A percentile compares a stretch with the other conserved stretches of the same genome.
Conservation (phyloP, 257 asterid genomes). For the Solanum appendiculatum region DNA sequence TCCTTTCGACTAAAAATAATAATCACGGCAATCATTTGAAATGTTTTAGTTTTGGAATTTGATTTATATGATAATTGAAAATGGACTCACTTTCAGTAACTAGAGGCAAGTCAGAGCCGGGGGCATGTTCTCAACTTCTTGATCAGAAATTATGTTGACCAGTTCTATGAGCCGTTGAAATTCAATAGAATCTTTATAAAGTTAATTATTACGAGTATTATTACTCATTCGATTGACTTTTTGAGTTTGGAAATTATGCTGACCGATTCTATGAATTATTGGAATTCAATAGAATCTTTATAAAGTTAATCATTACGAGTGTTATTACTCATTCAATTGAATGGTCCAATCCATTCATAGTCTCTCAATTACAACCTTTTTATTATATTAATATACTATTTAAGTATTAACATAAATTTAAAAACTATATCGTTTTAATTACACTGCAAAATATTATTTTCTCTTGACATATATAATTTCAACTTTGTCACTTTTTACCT, state of each 20-base stretch:
- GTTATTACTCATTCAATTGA: neutral
- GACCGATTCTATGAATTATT: too few relatives aligned
- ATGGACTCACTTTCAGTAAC: neutral
- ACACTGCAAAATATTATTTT: neutral
- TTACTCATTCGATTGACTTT: neutral
- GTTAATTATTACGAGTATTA: too few relatives aligned
- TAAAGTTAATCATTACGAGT: neutral
- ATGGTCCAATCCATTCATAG: neutral
- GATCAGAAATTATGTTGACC: too few relatives aligned
- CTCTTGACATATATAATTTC: neutral
- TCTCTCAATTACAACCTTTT: neutral
- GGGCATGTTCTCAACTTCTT: neutral
- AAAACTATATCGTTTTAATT: too few relatives aligned
- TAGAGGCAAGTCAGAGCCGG: neutral
- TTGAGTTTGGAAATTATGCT: too few relatives aligned
- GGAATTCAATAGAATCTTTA: too few relatives aligned
- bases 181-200: too few relatives aligned
- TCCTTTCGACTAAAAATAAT: neutral
- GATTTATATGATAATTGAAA: neutral
- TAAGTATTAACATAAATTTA: too few relatives aligned
- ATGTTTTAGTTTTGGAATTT: neutral
- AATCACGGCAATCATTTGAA: fast-evolving
- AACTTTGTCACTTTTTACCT: neutral
- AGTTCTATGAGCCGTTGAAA: too few relatives aligned
- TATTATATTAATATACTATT: too few relatives aligned